These are phyloP conservation scores for Trametes coccinea DNA, from an alignment of 768 basidiomycete species.

Conservation along the genomic window DNA sequence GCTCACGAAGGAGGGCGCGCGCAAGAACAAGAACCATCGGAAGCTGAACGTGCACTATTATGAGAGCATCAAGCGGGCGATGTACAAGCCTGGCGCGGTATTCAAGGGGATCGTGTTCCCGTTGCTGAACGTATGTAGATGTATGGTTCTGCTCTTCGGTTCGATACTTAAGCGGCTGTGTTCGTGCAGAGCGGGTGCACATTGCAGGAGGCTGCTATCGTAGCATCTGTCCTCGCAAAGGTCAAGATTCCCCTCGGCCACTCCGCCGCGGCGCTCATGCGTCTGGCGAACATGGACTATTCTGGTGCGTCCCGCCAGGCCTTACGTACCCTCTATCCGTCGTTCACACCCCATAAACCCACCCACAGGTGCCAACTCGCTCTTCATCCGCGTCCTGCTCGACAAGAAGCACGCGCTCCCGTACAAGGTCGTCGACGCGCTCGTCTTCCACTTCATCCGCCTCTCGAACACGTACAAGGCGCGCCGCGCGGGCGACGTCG, in stretches of 20 bases:
- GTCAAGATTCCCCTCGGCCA: slow-evolving; percentile 96
- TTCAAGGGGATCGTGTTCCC: slow-evolving; percentile 99
- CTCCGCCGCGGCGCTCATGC: slow-evolving; percentile 90
- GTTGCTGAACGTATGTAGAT: slow-evolving; percentile 73
- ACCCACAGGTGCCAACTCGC: slow-evolving; percentile 83
- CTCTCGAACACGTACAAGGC: slow-evolving; percentile 90
- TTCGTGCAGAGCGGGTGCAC: slow-evolving; percentile 69
- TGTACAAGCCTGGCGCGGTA: slow-evolving; percentile 97
- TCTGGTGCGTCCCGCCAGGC: slow-evolving; percentile 51
- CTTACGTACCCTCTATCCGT: not conserved
- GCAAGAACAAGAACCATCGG: slow-evolving; percentile 51
- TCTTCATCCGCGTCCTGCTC: slow-evolving; percentile 94
- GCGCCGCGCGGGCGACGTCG: slow-evolving; percentile 64
- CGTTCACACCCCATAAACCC: too few relatives aligned
- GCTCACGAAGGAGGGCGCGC: slow-evolving; percentile 38
- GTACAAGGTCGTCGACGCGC: slow-evolving; percentile 95
- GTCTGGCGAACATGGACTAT: slow-evolving; percentile 96
- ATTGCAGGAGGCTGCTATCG: slow-evolving; percentile 90
- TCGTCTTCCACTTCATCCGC: slow-evolving; percentile 98
- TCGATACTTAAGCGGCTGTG: not conserved
- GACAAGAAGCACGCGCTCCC: slow-evolving; percentile 99
- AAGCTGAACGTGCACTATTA: slow-evolving; percentile 94
- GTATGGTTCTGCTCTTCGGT: not conserved
- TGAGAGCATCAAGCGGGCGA: slow-evolving; percentile 84
- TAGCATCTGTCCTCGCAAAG: slow-evolving; percentile 87